Evolutionary conservation across 306 rosid genomes (phyloP), one percentile per base, ranked within the genome.

Genomic region (Medicago ruthenica): DNA sequence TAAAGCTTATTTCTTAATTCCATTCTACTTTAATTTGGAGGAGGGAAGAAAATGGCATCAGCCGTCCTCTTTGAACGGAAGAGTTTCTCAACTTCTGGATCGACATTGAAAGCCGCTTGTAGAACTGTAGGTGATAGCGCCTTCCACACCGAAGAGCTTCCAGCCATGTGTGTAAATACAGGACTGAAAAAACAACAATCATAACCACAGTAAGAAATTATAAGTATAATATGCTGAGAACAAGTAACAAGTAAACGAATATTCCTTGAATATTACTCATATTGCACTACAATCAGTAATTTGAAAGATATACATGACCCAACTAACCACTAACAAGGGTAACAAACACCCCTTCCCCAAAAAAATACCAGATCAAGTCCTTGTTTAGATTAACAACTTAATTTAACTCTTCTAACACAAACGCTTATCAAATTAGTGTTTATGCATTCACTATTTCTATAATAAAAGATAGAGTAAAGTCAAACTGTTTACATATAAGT

Each of bases 21-120:
- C 22, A 36, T 74, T 24, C 85, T 86, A 87, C 34, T 70, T 31
- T 31, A 70, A 18, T 83, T 83, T 16, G 96, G 82, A 41, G 98
- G 98, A 61, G 97, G 91, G 85, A 93, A 93, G 91, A 93, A 93
- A 76, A 91, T 80, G 37, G 88, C 96, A 83, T 86, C 93, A 1
- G 87, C 45, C 51, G 83, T 79, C 82, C 98, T 91, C 88, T 88
- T 93, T 27, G 96, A 89, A 53, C 94, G 85, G 89, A 93, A 93
- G 0, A 17, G 83, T 45, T 93, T 65, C 82, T 85, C 93, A 17
- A 86, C 62, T 7, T 80, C 87, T 1, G 91, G 18, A 20, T 85
- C 93, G 13, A 93, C 96, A 45, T 89, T 86, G 90, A 89, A 93
- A 3, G 98, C 79, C n/a, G 98, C 96, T 67, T 88, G 81, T 2